Conservation (phyloP, 176 grass and related monocot genomes). For the Eleusine indica region DNA sequence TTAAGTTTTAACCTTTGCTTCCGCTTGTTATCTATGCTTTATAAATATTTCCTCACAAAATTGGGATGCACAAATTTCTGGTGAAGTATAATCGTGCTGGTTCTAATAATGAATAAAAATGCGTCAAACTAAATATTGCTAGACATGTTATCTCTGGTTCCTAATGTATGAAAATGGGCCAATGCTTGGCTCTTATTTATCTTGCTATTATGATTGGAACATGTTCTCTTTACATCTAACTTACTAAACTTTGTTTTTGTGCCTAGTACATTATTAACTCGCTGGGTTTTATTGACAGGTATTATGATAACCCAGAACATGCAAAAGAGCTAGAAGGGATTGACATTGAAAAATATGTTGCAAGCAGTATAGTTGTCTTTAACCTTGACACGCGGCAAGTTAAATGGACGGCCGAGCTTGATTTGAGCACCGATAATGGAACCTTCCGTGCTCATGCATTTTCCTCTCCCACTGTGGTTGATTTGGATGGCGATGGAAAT, state of each 20-base stretch:
- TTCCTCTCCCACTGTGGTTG: slow-evolving; percentile 91
- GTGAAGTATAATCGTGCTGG: neutral
- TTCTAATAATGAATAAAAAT: slow-evolving; percentile 12
- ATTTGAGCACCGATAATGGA: slow-evolving; percentile 75
- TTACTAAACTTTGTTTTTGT: slow-evolving; percentile 26
- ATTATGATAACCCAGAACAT: slow-evolving; percentile 75
- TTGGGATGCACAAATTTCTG: neutral
- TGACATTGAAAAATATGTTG: slow-evolving; percentile 84
- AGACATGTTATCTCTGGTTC: neutral
- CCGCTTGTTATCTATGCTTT: slow-evolving; percentile 15
- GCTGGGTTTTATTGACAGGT: slow-evolving; percentile 57
- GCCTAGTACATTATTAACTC: slow-evolving; percentile 31
- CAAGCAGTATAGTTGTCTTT: slow-evolving; percentile 91
- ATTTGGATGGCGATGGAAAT: slow-evolving; percentile 96
- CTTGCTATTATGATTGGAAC: slow-evolving; percentile 28
- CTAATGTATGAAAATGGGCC: neutral
- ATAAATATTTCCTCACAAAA: neutral
- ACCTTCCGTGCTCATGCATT: slow-evolving; percentile 74
- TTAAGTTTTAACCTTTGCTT: slow-evolving; percentile 13
- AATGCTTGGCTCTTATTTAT: slow-evolving; percentile 39
- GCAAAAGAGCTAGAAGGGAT: slow-evolving; percentile 71
- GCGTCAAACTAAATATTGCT: slow-evolving; percentile 14
- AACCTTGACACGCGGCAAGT: slow-evolving; percentile 93
- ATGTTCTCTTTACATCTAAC: slow-evolving; percentile 17
- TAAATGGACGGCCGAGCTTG: slow-evolving; percentile 82